These are phyloP conservation scores for Suillus weaverae DNA, from an alignment of 768 basidiomycete species.

Conservation along the genomic window DNA sequence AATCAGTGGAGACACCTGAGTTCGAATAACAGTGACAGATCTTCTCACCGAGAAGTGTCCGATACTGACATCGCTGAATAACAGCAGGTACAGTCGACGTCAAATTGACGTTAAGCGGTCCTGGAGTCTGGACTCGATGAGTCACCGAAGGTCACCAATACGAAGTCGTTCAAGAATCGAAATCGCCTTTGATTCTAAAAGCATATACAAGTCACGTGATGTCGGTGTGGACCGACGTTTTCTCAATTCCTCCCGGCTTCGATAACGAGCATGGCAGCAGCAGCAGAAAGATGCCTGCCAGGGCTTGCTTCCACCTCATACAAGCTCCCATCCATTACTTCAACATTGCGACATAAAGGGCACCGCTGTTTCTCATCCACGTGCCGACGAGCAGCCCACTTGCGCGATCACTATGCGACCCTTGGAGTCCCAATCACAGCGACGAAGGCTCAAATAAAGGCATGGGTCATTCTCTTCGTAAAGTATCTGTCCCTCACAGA, in stretches of 20 bases:
- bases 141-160: no score
- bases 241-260: background rate
- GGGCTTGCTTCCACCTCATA: conserved; percentile 5
- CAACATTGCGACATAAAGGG: background rate
- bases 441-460: conserved; percentile 35
- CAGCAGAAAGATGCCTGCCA: background rate
- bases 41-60: background rate
- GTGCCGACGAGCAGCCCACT: conserved; percentile 10
- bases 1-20: background rate
- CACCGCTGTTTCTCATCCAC: conserved; percentile 25
- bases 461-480: conserved; percentile 4
- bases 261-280: background rate
- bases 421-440: conserved; percentile 29
- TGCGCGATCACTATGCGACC: conserved; percentile 28
- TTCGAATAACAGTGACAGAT: background rate
- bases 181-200: background rate
- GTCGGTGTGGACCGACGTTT: background rate
- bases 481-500: conserved; percentile 6
- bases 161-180: no score
- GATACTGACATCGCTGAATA: background rate
- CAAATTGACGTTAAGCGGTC: background rate
- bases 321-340: background rate
- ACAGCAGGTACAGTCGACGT: background rate
- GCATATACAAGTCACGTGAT: background rate
- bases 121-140: background rate